A percentile compares a stretch with the other conserved stretches of the same genome.
phyloP scores from a whole-genome alignment of 768 basidiomycete genomes.

The Calocera viscosa region DNA sequence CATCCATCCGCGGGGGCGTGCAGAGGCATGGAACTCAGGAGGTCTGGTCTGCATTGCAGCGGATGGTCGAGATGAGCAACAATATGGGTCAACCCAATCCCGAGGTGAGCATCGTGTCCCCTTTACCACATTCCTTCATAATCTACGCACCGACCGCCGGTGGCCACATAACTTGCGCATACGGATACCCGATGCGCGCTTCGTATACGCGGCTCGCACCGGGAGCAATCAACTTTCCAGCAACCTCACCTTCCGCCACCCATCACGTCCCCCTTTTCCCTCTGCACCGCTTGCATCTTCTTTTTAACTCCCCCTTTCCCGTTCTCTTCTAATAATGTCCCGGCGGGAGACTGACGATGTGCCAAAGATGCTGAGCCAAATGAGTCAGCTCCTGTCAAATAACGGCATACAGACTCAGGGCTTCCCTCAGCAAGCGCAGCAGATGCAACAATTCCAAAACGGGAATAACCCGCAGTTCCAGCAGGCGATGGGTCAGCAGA shows the following conservation, averaged over 20 bases:
- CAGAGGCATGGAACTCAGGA: background rate
- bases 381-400: background rate
- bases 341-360: background rate
- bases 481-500: slow-evolving; percentile 6
- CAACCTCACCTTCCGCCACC: background rate
- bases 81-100: background rate
- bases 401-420: background rate
- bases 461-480: background rate
- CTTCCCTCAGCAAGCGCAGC: slow-evolving; percentile 6
- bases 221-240: slow-evolving; percentile 6
- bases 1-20: slow-evolving; percentile 4
- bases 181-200: background rate
- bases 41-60: slow-evolving; percentile 2
- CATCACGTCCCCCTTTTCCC: background rate
- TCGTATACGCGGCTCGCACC: background rate
- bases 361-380: background rate
- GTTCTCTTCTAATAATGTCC: background rate
- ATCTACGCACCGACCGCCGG: background rate
- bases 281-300: background rate
- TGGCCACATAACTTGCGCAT: background rate
- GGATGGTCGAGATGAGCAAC: background rate
- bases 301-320: background rate
- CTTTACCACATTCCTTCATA: background rate
- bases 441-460: slow-evolving; percentile 3
- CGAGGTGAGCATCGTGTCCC: background rate